These are phyloP conservation scores for Debaryomyces singareniensis DNA, from an alignment of 1,139 yeast species.

Conservation along the genomic window DNA sequence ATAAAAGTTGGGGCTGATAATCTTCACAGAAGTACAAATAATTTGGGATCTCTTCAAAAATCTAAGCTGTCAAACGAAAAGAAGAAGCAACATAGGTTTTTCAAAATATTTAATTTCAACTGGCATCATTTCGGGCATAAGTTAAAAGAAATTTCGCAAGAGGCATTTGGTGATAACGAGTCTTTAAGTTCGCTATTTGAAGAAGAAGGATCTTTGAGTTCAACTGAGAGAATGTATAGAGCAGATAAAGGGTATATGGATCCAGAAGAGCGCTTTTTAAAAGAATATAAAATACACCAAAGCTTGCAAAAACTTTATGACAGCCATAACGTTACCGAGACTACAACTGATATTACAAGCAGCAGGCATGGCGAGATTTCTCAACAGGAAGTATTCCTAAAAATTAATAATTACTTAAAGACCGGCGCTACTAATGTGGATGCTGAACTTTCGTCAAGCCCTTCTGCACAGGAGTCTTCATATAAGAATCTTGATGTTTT, in stretches of 20 bases:
- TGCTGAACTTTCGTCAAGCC: too few species aligned
- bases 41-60: too few species aligned
- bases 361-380: too few species aligned
- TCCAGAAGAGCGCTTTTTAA: conserved; percentile 30
- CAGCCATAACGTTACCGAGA: too few species aligned
- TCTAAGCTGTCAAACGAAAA: too few species aligned
- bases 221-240: conserved; percentile 19
- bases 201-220: conserved; percentile 25
- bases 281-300: conserved; percentile 26
- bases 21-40: too few species aligned
- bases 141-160: conserved; percentile 36
- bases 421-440: too few species aligned
- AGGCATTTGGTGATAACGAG: conserved; percentile 36
- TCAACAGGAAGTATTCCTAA: too few species aligned
- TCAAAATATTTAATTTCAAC: conserved; percentile 29
- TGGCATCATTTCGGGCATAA: conserved; percentile 27
- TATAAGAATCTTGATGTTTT: conserved; percentile 23
- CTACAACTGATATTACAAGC: too few species aligned
- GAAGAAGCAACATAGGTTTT: conserved; percentile 16
- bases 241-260: conserved; percentile 16
- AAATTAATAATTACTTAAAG: too few species aligned
- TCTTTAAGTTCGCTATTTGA: conserved; percentile 37
- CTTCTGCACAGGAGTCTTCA: not conserved
- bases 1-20: too few species aligned
- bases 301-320: conserved; percentile 31